Evolutionary conservation across 2,329 filamentous ascomycete genomes (phyloP).

Genomic region (Diaporthe velutina): DNA sequence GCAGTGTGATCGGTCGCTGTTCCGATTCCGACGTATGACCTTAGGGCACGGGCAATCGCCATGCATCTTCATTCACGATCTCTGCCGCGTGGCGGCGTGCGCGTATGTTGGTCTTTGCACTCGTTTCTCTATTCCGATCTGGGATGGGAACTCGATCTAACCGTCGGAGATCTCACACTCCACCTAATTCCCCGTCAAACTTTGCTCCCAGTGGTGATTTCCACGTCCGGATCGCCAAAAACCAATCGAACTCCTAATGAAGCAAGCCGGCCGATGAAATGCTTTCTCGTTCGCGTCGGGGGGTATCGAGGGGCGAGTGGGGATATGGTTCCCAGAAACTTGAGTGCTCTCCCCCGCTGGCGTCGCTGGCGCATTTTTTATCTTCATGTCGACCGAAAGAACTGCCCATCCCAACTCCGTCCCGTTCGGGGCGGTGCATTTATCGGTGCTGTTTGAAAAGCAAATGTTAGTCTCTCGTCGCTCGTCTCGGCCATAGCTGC

Average conservation of each 20-base stretch:
- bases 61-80: background rate
- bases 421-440: conserved; percentile 34
- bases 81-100: background rate
- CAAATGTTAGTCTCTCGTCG: conserved; percentile 1
- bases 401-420: conserved; percentile 33
- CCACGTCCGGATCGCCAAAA: conserved; percentile 40
- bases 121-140: conserved; percentile 39
- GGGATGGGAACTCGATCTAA: conserved; percentile 37
- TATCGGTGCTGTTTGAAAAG: conserved; percentile 35
- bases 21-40: background rate
- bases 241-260: conserved; percentile 41
- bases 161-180: conserved; percentile 36
- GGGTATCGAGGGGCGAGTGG: conserved; percentile 33
- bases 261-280: conserved; percentile 36
- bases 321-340: conserved; percentile 18
- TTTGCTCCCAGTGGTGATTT: conserved; percentile 35
- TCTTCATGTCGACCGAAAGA: conserved; percentile 36
- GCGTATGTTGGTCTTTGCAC: conserved; percentile 34
- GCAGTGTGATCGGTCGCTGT: background rate
- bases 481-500: background rate
- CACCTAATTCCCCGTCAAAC: conserved; percentile 19
- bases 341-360: conserved; percentile 1
- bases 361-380: conserved; percentile 17
- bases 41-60: background rate
- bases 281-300: conserved; percentile 31